These are phyloP conservation scores for Boletus insuetus DNA, from an alignment of 768 basidiomycete species.

Conservation along the genomic window DNA sequence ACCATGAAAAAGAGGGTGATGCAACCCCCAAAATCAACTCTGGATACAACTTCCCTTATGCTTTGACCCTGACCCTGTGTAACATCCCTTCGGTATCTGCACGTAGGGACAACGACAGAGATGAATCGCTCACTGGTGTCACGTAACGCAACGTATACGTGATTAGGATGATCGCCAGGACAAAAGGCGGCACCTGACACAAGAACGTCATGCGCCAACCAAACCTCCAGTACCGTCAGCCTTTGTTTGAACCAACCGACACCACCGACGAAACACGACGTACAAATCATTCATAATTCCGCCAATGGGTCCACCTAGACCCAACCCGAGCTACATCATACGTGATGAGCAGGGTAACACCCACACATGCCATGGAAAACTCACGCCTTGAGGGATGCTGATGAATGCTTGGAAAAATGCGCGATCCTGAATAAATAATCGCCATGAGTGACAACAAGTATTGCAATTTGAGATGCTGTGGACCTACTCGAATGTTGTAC, in stretches of 20 bases:
- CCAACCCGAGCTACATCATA: constrained; percentile 17
- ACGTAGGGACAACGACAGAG: background rate
- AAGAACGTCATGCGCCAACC: constrained; percentile 64
- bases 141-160: constrained; percentile 57
- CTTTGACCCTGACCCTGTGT: constrained; percentile 63
- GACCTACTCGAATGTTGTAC: constrained; percentile 17
- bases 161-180: constrained; percentile 46
- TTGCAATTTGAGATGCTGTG: background rate
- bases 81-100: background rate
- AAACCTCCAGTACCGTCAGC: constrained; percentile 4
- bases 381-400: constrained; percentile 14
- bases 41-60: constrained; percentile 61
- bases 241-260: background rate
- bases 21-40: constrained; percentile 73
- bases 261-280: background rate
- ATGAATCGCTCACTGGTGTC: constrained; percentile 49
- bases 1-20: constrained; percentile 52
- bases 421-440: constrained; percentile 1
- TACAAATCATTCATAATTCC: constrained; percentile 21
- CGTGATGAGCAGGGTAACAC: background rate
- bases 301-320: constrained; percentile 23
- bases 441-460: background rate
- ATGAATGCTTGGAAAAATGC: constrained; percentile 46
- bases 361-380: background rate
- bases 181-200: constrained; percentile 64